Evolutionary conservation across 2,329 filamentous ascomycete genomes (phyloP).

Genomic region (Chalaropsis thielavioides): DNA sequence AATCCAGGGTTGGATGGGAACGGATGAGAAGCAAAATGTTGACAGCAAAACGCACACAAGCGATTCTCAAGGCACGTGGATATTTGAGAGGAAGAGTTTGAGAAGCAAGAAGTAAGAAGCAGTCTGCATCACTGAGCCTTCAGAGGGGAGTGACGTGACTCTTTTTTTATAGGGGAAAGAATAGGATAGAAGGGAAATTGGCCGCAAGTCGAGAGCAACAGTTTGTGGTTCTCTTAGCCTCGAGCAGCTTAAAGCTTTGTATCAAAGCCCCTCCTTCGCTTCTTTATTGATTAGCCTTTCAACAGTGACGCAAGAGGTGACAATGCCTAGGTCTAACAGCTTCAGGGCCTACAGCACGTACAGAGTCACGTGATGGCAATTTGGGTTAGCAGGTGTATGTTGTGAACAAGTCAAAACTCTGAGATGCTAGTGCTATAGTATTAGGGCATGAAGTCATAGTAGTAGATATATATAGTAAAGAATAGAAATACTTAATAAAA

Average conservation of each 20-base stretch:
- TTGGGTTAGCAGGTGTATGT: background rate
- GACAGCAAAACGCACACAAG: background rate
- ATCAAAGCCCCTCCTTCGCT: conserved; percentile 2
- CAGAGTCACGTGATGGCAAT: background rate
- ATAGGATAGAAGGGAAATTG: background rate
- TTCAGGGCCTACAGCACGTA: too few species aligned
- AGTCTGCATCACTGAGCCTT: background rate
- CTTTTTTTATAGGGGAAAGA: background rate
- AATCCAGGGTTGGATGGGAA: background rate
- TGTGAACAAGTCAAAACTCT: background rate
- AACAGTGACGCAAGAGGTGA: background rate
- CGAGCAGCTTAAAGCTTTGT: background rate
- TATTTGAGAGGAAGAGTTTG: conserved; percentile 2
- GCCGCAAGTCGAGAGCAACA: background rate
- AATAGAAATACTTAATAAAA: too few species aligned
- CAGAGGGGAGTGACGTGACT: background rate
- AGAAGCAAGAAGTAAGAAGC: background rate
- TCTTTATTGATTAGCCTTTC: background rate
- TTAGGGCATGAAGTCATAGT: too few species aligned
- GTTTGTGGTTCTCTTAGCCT: background rate
- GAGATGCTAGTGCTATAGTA: too few species aligned
- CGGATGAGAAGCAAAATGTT: background rate
- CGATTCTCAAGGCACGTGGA: background rate
- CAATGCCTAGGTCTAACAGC: background rate
- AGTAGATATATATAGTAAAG: too few species aligned